A percentile compares a stretch with the other conserved stretches of the same genome.
Conservation (phyloP, 768 basidiomycete genomes). For the Kondoa malvinella region DNA sequence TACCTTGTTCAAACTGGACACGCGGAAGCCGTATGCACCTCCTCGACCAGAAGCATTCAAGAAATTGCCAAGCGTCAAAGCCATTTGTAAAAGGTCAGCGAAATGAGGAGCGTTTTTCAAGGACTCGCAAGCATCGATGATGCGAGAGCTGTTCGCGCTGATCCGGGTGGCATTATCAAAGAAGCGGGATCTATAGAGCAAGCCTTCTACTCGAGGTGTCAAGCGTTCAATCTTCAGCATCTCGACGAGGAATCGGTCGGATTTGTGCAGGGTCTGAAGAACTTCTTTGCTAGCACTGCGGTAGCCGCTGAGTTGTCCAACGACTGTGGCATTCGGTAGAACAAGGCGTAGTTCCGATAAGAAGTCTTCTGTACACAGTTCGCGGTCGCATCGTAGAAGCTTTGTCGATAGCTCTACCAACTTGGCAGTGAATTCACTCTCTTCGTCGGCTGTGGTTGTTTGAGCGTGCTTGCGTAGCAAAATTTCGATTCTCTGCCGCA, state of each 20-base stretch:
- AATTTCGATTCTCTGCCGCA: constrained; percentile 60
- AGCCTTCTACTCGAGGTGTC: constrained; percentile 73
- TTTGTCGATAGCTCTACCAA: constrained; percentile 4
- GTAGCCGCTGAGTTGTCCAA: constrained; percentile 77
- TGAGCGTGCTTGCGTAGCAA: constrained; percentile 19
- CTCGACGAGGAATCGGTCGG: constrained; percentile 92
- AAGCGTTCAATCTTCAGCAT: constrained; percentile 86
- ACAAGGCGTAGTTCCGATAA: constrained; percentile 72
- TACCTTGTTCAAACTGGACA: constrained; percentile 94
- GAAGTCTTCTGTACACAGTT: constrained; percentile 74
- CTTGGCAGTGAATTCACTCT: constrained; percentile 17
- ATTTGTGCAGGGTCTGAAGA: constrained; percentile 70
- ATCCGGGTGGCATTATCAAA: constrained; percentile 46
- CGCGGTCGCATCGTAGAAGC: constrained; percentile 66
- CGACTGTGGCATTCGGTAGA: constrained; percentile 80
- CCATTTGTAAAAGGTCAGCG: constrained; percentile 68
- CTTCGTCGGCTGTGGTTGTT: constrained; percentile 5
- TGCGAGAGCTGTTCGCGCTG: constrained; percentile 33
- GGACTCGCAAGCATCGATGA: constrained; percentile 62
- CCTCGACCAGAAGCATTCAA: constrained; percentile 97
- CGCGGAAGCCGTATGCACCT: constrained; percentile 88
- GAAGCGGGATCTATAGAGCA: constrained; percentile 80
- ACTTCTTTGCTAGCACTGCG: constrained; percentile 72
- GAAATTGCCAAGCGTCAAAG: constrained; percentile 89
- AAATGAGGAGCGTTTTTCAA: constrained; percentile 69